Evolutionary conservation across 176 grass and related monocot genomes (phyloP).

Genomic region (Sorghum bicolor): DNA sequence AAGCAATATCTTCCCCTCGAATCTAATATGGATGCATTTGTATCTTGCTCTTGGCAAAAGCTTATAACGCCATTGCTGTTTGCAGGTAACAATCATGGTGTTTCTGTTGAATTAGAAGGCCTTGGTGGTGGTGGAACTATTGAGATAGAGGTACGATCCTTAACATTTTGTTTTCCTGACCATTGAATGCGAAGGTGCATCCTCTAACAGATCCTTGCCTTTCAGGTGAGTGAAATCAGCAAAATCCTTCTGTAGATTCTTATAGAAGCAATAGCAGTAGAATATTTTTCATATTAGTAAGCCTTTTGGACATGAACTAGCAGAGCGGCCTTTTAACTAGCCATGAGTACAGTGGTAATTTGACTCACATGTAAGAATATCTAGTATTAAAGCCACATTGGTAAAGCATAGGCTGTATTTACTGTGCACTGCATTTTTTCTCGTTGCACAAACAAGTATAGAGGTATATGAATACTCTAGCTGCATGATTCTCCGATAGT

Average conservation of each 20-base stretch:
- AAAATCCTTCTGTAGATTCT: background rate
- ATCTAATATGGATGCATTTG: conserved; percentile 14
- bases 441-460: conserved; percentile 16
- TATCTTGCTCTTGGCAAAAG: conserved; percentile 9
- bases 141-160: conserved; percentile 67
- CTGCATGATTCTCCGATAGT: background rate
- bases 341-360: background rate
- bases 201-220: conserved; percentile 8
- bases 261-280: conserved; percentile 1
- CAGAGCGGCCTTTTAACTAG: background rate
- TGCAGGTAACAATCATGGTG: conserved; percentile 69
- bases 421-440: background rate
- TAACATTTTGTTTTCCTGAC: background rate
- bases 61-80: conserved; percentile 18
- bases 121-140: conserved; percentile 75
- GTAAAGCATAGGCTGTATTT: background rate
- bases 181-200: background rate
- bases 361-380: background rate
- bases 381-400: conserved; percentile 8
- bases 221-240: background rate
- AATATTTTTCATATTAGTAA: conserved; percentile 7
- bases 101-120: conserved; percentile 67
- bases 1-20: background rate
- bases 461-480: conserved; percentile 12
- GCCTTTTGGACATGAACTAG: background rate